Percentiles rank a stretch among this genome's conserved stretches.
phyloP scores from a whole-genome alignment of 805 yeast species.

The Saccharomyces paradoxus region DNA sequence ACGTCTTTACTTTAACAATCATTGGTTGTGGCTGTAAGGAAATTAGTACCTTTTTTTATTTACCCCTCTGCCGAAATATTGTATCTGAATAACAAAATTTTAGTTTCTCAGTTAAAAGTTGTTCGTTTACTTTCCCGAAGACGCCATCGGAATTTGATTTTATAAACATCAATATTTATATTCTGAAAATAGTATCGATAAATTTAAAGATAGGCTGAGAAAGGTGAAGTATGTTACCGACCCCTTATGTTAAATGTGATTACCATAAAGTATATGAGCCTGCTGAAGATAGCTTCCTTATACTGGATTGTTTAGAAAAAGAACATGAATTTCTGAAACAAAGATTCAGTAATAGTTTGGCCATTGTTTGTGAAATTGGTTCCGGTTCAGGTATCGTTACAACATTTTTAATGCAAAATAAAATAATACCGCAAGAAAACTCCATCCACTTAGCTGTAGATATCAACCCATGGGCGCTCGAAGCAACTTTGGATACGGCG shows the following conservation, averaged over 20 bases:
- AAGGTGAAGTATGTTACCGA: conserved; percentile 53
- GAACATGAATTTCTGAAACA: conserved; percentile 35
- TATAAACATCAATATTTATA: no score
- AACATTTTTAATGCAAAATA: conserved; percentile 54
- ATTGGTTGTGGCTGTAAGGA: neutral
- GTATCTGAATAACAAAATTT: neutral
- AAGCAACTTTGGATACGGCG: conserved; percentile 41
- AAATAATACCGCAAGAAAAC: conserved; percentile 38
- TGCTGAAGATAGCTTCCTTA: conserved; percentile 81
- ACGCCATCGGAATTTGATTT: neutral
- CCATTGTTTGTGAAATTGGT: conserved; percentile 76
- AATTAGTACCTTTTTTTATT: neutral
- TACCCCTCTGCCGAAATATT: neutral
- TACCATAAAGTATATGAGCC: conserved; percentile 85
- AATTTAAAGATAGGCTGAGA: neutral
- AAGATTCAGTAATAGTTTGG: conserved; percentile 29
- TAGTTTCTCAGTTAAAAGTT: neutral
- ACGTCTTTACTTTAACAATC: conserved; percentile 25
- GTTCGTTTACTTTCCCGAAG: neutral
- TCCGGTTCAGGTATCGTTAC: conserved; percentile 88
- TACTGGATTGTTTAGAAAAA: conserved; percentile 71
- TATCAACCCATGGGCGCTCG: conserved; percentile 70
- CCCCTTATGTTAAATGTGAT: conserved; percentile 60
- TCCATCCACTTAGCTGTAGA: conserved; percentile 65
- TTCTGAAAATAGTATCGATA: no score